Evolutionary conservation across 345 rosid species (phyloP), one percentile per base, ranked within the genome.

Genomic region (Lenwebbia sp.): DNA sequence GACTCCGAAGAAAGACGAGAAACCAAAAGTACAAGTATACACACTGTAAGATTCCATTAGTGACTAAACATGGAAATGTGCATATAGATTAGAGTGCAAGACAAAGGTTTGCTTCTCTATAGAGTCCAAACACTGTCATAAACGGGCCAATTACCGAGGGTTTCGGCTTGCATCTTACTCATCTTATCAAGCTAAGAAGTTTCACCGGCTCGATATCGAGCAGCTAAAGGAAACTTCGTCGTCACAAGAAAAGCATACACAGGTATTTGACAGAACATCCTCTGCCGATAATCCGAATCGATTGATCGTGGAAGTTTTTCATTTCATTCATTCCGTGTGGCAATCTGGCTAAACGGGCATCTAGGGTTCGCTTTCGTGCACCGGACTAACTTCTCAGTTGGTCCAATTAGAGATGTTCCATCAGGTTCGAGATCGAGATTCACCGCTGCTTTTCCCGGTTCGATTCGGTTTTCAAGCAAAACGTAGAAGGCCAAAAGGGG

Each of bases 1-100:
- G 0, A 4, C 41, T 65, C 2, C 0, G 0, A 65, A 33, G 3
- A 17, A 17, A 2, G 41, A 0, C 10, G 41, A 15, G 41, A 17
- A 5, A 8, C 33, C 3, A 2, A 30, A 30, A 62, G 75, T 7
- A 30, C 30, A 62, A 30, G 37, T 30, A 30, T 1, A 37, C 10
- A 15, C 0, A 15, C 22, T 30, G 7, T 37, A 15, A 33, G 44
- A 65, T 65, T 30, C 1, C 6, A 30, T 10, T 33, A 8, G 44
- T 0, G 6, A 4, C 0, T 33, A 21, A 33, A 65, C 19, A 30
- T 17, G 22, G 12, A 65, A 4, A 65, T 17, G 1, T 33, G 44
- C 44, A 9, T 51, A 51, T 8, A 12, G 44, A 65, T 33, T 65
- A 8, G 12, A 33, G 8, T 17, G 76, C 44, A 8, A 65, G 76